phyloP scores from a whole-genome alignment of 805 yeast species.

The Barnettozyma siamensis region DNA sequence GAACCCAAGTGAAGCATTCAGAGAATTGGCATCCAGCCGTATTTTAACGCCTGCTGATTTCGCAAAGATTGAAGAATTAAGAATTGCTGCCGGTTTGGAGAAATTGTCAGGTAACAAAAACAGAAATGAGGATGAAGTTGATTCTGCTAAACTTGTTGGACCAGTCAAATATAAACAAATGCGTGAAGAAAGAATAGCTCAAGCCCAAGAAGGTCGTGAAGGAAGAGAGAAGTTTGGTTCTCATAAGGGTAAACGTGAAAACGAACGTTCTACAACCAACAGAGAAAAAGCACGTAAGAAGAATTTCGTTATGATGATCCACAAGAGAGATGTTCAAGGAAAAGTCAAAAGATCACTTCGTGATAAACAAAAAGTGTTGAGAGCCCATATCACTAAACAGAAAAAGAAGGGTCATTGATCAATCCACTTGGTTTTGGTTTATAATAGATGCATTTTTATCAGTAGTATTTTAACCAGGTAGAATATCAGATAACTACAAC shows the following conservation, averaged over 20 bases:
- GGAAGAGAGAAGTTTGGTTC: conserved; percentile 90
- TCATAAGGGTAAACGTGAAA: conserved; percentile 71
- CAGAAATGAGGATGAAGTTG: conserved; percentile 78
- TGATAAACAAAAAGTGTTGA: conserved; percentile 80
- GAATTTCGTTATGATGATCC: conserved; percentile 99
- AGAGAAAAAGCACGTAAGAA: conserved; percentile 95
- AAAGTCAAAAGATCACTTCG: conserved; percentile 85
- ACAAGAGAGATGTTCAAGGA: conserved; percentile 90
- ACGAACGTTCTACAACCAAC: conserved; percentile 85
- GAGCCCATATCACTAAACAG: conserved; percentile 85
- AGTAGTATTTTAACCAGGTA: no score
- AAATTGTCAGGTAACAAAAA: conserved; percentile 57
- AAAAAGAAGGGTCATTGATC: conserved; percentile 74
- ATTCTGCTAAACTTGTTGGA: conserved; percentile 71
- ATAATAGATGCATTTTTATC: no score
- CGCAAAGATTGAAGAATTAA: conserved; percentile 87
- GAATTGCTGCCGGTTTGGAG: conserved; percentile 78
- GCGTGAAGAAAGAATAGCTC: conserved; percentile 86
- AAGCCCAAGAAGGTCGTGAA: conserved; percentile 85
- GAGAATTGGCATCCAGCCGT: conserved; percentile 60
- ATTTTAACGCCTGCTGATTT: conserved; percentile 97
- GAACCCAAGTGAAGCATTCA: conserved; percentile 39
- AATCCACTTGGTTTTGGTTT: no score
- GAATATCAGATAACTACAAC: no score
- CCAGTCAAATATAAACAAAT: conserved; percentile 69